phyloP scores from a whole-genome alignment of 352 stramenopile species.

The Phytophthora sansomeana region DNA sequence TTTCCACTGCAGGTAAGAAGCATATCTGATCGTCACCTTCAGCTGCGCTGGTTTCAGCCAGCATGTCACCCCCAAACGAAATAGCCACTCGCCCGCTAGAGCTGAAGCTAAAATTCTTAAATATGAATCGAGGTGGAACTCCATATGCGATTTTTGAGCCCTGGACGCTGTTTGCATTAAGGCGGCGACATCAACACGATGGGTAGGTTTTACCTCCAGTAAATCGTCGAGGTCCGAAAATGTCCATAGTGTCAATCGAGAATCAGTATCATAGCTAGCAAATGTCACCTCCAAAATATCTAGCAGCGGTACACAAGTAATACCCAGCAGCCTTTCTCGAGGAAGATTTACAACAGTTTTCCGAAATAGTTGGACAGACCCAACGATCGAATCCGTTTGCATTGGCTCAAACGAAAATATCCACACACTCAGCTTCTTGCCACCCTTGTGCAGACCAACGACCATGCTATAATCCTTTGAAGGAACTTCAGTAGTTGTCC shows the following conservation, averaged over 20 bases:
- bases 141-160: slow-evolving; percentile 37
- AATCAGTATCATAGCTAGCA: slow-evolving; percentile 50
- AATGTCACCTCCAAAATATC: slow-evolving; percentile 59
- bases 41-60: slow-evolving; percentile 3
- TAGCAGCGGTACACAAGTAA: slow-evolving; percentile 56
- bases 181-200: slow-evolving; percentile 48
- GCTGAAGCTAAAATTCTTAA: slow-evolving; percentile 64
- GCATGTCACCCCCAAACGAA: slow-evolving; percentile 47
- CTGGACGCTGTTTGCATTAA: slow-evolving; percentile 37
- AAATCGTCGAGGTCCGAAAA: slow-evolving; percentile 70
- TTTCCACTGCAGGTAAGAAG: slow-evolving; percentile 61
- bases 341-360: slow-evolving; percentile 49
- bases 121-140: slow-evolving; percentile 54
- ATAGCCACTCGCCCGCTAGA: slow-evolving; percentile 63
- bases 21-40: slow-evolving; percentile 50
- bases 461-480: slow-evolving; percentile 73
- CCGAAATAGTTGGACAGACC: slow-evolving; percentile 51
- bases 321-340: slow-evolving; percentile 36
- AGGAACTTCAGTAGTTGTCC: slow-evolving; percentile 28
- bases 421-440: slow-evolving; percentile 59
- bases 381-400: slow-evolving; percentile 6
- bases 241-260: slow-evolving; percentile 57
- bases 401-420: slow-evolving; percentile 56
- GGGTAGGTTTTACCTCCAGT: slow-evolving; percentile 42
- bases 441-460: slow-evolving; percentile 50